phyloP scores from a whole-genome alignment of 805 yeast genomes.

The Kregervanrija fluxuum region DNA sequence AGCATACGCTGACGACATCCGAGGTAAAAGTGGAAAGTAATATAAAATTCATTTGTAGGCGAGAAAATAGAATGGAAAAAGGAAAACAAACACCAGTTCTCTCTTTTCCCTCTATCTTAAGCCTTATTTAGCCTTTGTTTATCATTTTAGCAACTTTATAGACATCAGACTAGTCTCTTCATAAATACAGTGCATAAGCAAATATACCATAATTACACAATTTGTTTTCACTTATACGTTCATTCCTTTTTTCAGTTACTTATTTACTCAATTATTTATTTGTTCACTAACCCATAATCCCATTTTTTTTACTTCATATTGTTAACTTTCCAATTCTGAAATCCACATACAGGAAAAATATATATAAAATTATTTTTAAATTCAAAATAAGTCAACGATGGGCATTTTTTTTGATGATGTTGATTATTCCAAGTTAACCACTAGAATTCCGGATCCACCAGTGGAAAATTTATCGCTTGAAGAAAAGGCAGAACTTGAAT shows the following conservation, averaged over 20 bases:
- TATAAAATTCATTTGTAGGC: background rate
- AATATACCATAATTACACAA: too few species aligned
- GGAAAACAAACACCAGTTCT: too few species aligned
- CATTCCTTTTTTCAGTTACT: background rate
- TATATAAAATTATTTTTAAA: too few species aligned
- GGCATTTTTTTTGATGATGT: background rate
- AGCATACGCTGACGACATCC: too few species aligned
- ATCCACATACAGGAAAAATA: too few species aligned
- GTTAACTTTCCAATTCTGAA: background rate
- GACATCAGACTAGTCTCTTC: too few species aligned
- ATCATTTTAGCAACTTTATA: too few species aligned
- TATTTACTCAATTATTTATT: background rate
- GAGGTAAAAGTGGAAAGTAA: too few species aligned
- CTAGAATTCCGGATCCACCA: conserved; percentile 29
- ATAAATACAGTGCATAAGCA: too few species aligned
- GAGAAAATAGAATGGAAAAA: background rate
- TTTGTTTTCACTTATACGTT: background rate
- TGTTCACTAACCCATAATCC: background rate
- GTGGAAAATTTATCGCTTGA: conserved; percentile 19
- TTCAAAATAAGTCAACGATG: background rate
- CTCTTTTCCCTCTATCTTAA: too few species aligned
- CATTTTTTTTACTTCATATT: background rate
- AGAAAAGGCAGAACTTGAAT: conserved; percentile 56
- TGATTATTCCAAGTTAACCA: conserved; percentile 5
- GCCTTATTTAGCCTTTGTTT: too few species aligned